Conservation (phyloP, 192 early-diverging fungal genomes). For the Coemansia sp. region DNA sequence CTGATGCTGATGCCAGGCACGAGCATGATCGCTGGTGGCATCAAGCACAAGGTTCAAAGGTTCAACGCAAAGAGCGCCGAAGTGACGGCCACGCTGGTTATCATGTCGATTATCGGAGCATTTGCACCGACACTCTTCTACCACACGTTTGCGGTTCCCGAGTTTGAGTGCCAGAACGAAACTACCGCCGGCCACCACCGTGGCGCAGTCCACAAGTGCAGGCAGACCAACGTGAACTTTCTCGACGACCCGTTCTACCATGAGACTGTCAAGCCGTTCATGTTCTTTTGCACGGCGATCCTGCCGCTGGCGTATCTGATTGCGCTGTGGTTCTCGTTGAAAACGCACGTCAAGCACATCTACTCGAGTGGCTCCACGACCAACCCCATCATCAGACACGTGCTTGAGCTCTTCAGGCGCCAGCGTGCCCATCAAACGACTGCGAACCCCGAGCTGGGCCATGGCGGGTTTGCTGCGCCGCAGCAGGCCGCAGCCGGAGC, state of each 20-base stretch:
- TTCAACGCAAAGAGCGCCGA: conserved; percentile 95
- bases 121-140: conserved; percentile 96
- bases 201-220: conserved; percentile 62
- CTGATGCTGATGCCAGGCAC: conserved; percentile 89
- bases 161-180: conserved; percentile 50
- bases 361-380: conserved; percentile 52
- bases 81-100: conserved; percentile 94
- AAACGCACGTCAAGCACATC: conserved; percentile 84
- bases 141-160: conserved; percentile 75
- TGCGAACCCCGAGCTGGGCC: not conserved
- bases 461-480: not conserved
- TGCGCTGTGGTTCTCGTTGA: conserved; percentile 89
- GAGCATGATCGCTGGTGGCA: conserved; percentile 89
- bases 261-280: conserved; percentile 73
- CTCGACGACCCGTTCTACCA: conserved; percentile 78
- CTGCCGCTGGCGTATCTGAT: conserved; percentile 80
- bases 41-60: conserved; percentile 86
- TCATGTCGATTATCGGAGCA: conserved; percentile 88
- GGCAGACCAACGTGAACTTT: conserved; percentile 62
- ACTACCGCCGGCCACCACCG: not conserved
- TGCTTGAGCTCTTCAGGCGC: conserved; percentile 64
- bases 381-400: conserved; percentile 51
- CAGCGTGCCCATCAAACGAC: conserved; percentile 23
- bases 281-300: conserved; percentile 80
- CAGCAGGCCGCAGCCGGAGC: conserved; percentile 6